Base-by-base conservation (phyloP, 768 basidiomycete species). In the Suillus discolor region DNA sequence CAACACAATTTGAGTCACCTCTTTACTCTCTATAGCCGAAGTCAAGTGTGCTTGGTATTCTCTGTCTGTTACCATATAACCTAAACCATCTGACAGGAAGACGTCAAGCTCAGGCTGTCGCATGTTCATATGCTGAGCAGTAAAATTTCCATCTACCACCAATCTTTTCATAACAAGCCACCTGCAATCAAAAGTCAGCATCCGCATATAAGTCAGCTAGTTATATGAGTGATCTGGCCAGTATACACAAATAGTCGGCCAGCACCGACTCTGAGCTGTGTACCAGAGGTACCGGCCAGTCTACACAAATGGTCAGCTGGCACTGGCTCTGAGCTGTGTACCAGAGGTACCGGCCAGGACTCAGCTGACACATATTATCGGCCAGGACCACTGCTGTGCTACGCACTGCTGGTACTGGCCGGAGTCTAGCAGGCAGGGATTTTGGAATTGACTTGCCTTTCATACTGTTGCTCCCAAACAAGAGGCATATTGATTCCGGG, bases 21-120 rank as follows among this genome's bases (percentile, higher is more conserved):
- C 60, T 38, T 63, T 66, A n/a, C n/a, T 36, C 25, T 68, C 62
- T 2, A 42, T 25, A 15, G 65, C 36, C 23, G 49, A 38, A 2
- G 4, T 16, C 57, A 78, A 54, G 57, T 77, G 76, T 15, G 57
- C 62, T 7, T 69, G 28, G 60, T 79, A 77, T 5, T 25, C 23
- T 0, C 18, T 45, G 1, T 60, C 31, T 18, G 61, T 57, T 0
- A 76, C 74, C 72, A 76, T 76, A 39, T 72, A 74, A 1, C 65
- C 69, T 20, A 71, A 65, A 0, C 78, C 78, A 61, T 76, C 69
- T 6, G 69, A 70, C 2, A 79, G 67, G 5, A 61, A 55, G 1
- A 78, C 68, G 69, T 78, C 74, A 4, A 66, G 64, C 2, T 67
- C 47, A 1, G 71, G 69, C 18, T 68, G 65, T 36, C 70, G 67